Conservation (phyloP, 495 filamentous ascomycete genomes). For the Hyphodiscus hymeniophilus region DNA sequence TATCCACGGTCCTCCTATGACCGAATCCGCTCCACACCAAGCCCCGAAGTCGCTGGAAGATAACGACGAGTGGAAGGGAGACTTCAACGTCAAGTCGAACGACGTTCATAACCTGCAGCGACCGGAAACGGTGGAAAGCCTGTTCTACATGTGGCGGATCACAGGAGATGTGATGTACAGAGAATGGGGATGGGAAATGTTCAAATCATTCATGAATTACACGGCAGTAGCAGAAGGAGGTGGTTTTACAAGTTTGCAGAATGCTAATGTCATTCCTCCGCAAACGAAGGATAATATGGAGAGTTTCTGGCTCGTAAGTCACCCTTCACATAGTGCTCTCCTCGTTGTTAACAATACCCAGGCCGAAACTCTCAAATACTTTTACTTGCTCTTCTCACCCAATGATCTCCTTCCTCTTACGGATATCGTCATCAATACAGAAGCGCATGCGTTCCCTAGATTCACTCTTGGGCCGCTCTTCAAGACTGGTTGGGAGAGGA, state of each 20-base stretch:
- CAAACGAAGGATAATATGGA: conserved; percentile 75
- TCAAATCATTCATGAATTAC: conserved; percentile 80
- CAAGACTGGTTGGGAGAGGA: conserved; percentile 81
- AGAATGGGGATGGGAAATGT: conserved; percentile 98
- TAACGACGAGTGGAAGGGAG: conserved; percentile 57
- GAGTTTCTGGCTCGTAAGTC: conserved; percentile 82
- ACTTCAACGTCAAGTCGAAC: conserved; percentile 64
- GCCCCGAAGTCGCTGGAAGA: conserved; percentile 41
- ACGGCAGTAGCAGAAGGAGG: conserved; percentile 60
- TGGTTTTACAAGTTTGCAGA: conserved; percentile 73
- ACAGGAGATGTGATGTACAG: conserved; percentile 87
- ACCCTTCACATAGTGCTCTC: background rate
- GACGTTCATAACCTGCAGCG: conserved; percentile 93
- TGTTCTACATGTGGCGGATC: conserved; percentile 98
- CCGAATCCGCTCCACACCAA: conserved; percentile 40
- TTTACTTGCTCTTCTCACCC: conserved; percentile 89
- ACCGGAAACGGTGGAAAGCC: conserved; percentile 87
- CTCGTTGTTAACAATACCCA: conserved; percentile 24
- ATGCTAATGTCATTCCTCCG: conserved; percentile 63
- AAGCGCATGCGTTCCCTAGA: conserved; percentile 83
- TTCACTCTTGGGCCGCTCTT: conserved; percentile 61
- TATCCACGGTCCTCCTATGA: conserved; percentile 53
- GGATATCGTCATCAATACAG: conserved; percentile 87
- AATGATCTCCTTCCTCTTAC: conserved; percentile 76
- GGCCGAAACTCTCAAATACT: conserved; percentile 97